Evolutionary conservation across 768 basidiomycete genomes (phyloP), one percentile per base, ranked within the genome.

Genomic region (Rubroboletus pulcherrimus): DNA sequence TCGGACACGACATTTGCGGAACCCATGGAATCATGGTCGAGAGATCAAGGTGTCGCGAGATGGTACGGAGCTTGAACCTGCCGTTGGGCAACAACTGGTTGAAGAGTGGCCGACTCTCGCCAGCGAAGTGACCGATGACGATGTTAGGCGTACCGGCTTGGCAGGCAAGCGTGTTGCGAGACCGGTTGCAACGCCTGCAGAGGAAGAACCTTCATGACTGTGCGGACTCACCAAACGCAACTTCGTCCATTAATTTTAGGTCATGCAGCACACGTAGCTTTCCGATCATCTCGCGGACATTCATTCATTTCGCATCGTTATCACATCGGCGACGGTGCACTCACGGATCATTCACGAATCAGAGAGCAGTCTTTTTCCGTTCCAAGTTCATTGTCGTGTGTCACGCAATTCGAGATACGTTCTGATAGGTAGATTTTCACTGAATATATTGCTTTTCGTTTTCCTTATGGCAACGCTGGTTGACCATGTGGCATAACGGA

Each of bases 41-140:
- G 86, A 90, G 64, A 79, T 91, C 43, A 89, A 91, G 74, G 83
- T 91, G 8, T 93, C 90, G 12, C 77, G 91, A 46, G 92, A 95
- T 67, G 95, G 95, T 17, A 97, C 94, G 1, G 95, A 98, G 67
- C 69, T 98, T 19, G 95, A 98, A 67, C 93, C 94, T 3, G 65
- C 64, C 1, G 81, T 91, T 14, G 91, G 90, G 26, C 78, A 83
- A 61, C 75, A 71, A 58, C 69, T 94, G 38, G 51, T 94, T 53
- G 83, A 84, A 6, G 86, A 89, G 60, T 93, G 91, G 91, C 69
- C 74, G 40, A 67, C 58, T 44, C 71, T 78, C 19, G 66, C 61
- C 56, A 41, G 61, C 53, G 60, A 63, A 21, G 62, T 41, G 17
- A 37, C 19, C 5, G 51, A 33, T 21, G 53, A 17, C 17, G 44